Evolutionary conservation across 495 filamentous ascomycete species (phyloP).

Genomic region (Podospora appendiculata): DNA sequence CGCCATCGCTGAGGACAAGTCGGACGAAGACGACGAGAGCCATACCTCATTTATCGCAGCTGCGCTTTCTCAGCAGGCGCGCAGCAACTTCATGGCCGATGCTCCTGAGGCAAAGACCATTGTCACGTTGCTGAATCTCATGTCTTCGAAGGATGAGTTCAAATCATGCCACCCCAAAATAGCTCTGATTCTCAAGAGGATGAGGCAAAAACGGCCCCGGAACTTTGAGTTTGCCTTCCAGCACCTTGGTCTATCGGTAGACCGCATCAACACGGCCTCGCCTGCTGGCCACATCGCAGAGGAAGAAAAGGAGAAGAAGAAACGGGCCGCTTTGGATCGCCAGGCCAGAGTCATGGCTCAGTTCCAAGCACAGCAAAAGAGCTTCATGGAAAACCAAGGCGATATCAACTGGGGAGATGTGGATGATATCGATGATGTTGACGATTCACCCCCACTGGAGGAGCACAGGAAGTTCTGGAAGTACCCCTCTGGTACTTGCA

Average conservation of each 20-base stretch:
- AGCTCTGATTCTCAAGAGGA: conserved; percentile 71
- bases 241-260: conserved; percentile 40
- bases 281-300: conserved; percentile 50
- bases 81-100: conserved; percentile 45
- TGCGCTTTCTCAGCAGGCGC: conserved; percentile 54
- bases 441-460: conserved; percentile 55
- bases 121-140: conserved; percentile 63
- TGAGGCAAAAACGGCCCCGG: conserved; percentile 71
- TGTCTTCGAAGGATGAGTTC: conserved; percentile 66
- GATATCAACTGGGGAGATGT: conserved; percentile 77
- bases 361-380: conserved; percentile 94
- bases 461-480: conserved; percentile 74
- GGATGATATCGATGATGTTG: conserved; percentile 56
- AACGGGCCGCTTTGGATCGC: conserved; percentile 77
- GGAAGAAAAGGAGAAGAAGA: conserved; percentile 74
- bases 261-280: conserved; percentile 46
- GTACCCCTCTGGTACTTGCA: conserved; percentile 91
- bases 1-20: conserved; percentile 72
- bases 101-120: conserved; percentile 54
- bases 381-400: conserved; percentile 79
- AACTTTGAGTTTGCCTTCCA: conserved; percentile 57
- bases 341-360: conserved; percentile 93
- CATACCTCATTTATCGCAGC: conserved; percentile 58
- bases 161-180: conserved; percentile 80
- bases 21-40: conserved; percentile 42